Evolutionary conservation across 306 rosid genomes (phyloP), one percentile per base, ranked within the genome.

Genomic region (Trifolium fragiferum): DNA sequence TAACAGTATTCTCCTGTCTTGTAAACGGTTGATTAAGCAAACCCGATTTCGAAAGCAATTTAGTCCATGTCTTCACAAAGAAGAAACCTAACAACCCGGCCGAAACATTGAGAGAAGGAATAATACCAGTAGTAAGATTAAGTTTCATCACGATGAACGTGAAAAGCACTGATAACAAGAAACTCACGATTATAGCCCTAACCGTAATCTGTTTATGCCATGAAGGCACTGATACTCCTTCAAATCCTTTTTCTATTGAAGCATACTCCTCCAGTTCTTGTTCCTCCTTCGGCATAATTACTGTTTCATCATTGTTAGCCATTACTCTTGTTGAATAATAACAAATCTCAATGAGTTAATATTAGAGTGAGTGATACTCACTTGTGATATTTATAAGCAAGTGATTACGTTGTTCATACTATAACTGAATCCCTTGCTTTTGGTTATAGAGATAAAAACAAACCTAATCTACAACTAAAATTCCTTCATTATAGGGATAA

Each of bases 31-130:
- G 79, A 10, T 1, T 62, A 1, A 82, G 58, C 58, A 62, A 10
- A 0, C 86, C 86, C 0, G 75, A 4, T 63, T 82, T 82, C 2
- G 50, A 1, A 0, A 82, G 68, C 10, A 82, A 0, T 18, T 47
- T 68, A 0, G 88, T 82, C 88, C 88, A 85, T 0, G 27, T 72
- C 78, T 82, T 85, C 2, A 85, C 53, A 40, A 85, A 82, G 65
- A 85, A 82, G 70, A 85, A 82, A 43, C 88, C 88, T 41, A 85
- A 16, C 44, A 85, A 49, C 12, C 88, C 88, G 0, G 86, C 88
- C 0, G 86, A 79, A 2, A 82, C 81, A 63, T 85, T 85, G 5
- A 82, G 43, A 1, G 88, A 78, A 0, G 88, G 88, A 7, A 82
- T 76, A 2, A 85, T 85, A 0, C 84, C 86, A 0, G 83, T 84